Evolutionary conservation across 2,329 filamentous ascomycete species (phyloP), one percentile per base, ranked within the genome.

Genomic region (Fusarium xyrophilum): DNA sequence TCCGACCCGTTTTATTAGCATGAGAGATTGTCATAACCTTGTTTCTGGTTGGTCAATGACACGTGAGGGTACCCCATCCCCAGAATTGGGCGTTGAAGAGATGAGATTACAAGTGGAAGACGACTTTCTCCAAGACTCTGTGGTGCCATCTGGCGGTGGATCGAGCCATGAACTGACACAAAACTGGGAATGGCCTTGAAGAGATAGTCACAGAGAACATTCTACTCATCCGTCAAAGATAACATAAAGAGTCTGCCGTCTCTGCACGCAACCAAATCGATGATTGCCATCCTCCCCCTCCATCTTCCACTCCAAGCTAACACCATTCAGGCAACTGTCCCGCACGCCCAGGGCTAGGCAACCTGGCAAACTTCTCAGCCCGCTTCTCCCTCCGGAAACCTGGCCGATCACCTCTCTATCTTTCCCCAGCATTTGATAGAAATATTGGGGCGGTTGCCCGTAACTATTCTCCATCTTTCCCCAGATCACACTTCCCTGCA

Each of bases 401-500:
- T 53, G 51, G 27, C 38, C 38, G 51, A 53, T 53, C 27, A 23
- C 21, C 36, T 53, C 36, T 44, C 36, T 36, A 43, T 53, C 27
- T 32, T 32, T 25, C 6, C n/a, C 50, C n/a, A 53, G 38, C 21
- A 53, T 46, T 44, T 32, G 46, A 46, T 53, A 53, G 38, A 53
- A 53, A 53, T 53, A 53, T 46, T 53, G 51, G 51, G 36, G 51
- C 50, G 27, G 36, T 53, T 52, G 35, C 46, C 43, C 43, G 42
- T 42, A n/a, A n/a, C n/a, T n/a, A 52, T 42, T 52, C 51, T 53
- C 36, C 51, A 53, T 53, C 51, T 53, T 53, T 44, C 56, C 48
- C 56, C 48, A 58, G 54, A 40, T 56, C 48, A 28, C 30, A 46
- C 39, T 55, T 65, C 62, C 62, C 62, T 61, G 62, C 62, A 65